Evolutionary conservation across 768 basidiomycete species (phyloP).

Genomic region (Gymnopilus dilepis): DNA sequence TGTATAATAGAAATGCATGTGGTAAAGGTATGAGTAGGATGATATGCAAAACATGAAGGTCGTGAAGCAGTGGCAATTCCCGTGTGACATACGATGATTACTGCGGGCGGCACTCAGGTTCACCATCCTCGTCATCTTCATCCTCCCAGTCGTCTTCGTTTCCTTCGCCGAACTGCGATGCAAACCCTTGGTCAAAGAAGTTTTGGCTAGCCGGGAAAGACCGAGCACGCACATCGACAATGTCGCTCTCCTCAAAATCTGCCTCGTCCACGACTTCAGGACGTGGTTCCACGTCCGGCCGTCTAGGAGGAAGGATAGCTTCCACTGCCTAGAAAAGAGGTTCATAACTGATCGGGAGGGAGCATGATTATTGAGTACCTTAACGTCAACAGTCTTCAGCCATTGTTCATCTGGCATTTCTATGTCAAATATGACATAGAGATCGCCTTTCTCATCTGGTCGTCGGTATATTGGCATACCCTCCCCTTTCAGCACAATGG

Average conservation of each 20-base stretch:
- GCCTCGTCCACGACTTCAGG: conserved; percentile 75
- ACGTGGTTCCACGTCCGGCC: conserved; percentile 70
- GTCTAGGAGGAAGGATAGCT: conserved; percentile 76
- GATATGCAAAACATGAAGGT: conserved; percentile 7
- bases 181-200: conserved; percentile 81
- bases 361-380: conserved; percentile 42
- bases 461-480: conserved; percentile 86
- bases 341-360: neutral
- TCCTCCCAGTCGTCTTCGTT: conserved; percentile 76
- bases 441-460: conserved; percentile 73
- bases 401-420: conserved; percentile 89
- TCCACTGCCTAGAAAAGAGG: conserved; percentile 56
- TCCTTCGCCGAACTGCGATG: conserved; percentile 72
- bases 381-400: conserved; percentile 66
- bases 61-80: neutral
- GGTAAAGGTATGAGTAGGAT: neutral
- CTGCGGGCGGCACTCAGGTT: conserved; percentile 69
- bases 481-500: conserved; percentile 79
- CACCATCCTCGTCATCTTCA: conserved; percentile 57
- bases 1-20: conserved; percentile 7
- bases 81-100: conserved; percentile 31
- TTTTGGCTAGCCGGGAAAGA: conserved; percentile 73
- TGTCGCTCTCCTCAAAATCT: conserved; percentile 75
- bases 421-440: conserved; percentile 82
- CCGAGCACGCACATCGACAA: conserved; percentile 83